These are phyloP conservation scores for Phoma herbarum DNA, from an alignment of 2,329 filamentous ascomycete species.

Conservation along the genomic window DNA sequence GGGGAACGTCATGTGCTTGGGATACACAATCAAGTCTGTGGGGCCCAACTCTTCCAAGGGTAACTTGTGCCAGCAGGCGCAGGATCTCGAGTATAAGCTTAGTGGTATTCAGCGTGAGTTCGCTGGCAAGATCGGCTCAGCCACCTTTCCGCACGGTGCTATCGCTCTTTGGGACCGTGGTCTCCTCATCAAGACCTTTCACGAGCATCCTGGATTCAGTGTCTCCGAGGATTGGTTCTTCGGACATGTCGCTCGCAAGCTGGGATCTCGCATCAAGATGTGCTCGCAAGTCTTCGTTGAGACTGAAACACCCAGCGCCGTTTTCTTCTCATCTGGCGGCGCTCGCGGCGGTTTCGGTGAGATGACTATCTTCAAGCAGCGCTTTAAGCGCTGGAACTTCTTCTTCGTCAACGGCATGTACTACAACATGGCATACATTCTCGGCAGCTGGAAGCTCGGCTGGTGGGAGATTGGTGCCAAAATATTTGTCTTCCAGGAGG, in stretches of 20 bases:
- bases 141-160: constrained; percentile 62
- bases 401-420: constrained; percentile 61
- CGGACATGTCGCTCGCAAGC: constrained; percentile 57
- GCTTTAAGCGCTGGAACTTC: constrained; percentile 63
- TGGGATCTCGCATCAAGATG: constrained; percentile 59
- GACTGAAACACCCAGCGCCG: constrained; percentile 57
- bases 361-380: constrained; percentile 62
- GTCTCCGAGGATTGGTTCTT: constrained; percentile 64
- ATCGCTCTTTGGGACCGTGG: constrained; percentile 60
- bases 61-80: constrained; percentile 52
- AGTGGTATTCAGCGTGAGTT: constrained; percentile 58
- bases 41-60: constrained; percentile 33
- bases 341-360: constrained; percentile 61
- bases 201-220: constrained; percentile 60
- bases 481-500: constrained; percentile 60
- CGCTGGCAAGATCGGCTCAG: constrained; percentile 56
- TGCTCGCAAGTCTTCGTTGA: constrained; percentile 62
- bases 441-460: constrained; percentile 59
- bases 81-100: constrained; percentile 64
- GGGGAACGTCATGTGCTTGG: constrained; percentile 56
- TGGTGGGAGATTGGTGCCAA: constrained; percentile 61
- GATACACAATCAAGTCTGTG: constrained; percentile 51
- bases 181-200: constrained; percentile 58
- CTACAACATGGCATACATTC: constrained; percentile 59
- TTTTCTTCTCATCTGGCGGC: constrained; percentile 54